These are phyloP conservation scores for Scenedesmus sp. DNA, from an alignment of 163 green algal genomes.

Conservation along the genomic window DNA sequence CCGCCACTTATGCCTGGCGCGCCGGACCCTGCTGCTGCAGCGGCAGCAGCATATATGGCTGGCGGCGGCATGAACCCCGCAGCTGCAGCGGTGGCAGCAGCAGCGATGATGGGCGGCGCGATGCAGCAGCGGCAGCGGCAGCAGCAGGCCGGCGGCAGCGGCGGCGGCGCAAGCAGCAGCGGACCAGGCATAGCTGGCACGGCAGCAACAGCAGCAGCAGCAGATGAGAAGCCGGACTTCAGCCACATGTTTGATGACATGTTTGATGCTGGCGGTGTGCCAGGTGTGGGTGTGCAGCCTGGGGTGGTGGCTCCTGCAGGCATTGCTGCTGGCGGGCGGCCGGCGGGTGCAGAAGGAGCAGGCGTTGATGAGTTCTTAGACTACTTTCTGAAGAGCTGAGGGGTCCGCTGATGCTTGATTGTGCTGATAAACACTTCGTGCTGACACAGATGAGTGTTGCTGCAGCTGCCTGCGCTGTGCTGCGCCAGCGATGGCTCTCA, in stretches of 20 bases:
- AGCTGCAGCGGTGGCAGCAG: constrained; percentile 19
- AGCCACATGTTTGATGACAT: constrained; percentile 49
- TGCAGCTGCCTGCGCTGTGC: not conserved
- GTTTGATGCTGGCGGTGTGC: constrained; percentile 9
- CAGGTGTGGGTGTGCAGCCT: not conserved
- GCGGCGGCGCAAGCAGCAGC: not conserved
- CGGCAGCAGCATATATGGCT: constrained; percentile 36
- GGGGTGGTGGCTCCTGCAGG: not conserved
- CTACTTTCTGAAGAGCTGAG: constrained; percentile 43
- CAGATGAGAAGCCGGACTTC: constrained; percentile 36
- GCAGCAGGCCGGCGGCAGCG: not conserved
- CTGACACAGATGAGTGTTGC: not conserved
- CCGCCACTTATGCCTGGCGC: not conserved
- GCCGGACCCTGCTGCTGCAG: not conserved
- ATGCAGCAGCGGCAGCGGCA: constrained; percentile 17
- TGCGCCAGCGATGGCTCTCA: too few relatives aligned
- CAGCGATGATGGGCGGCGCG: not conserved
- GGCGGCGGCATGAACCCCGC: not conserved
- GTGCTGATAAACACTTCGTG: not conserved
- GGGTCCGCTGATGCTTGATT: not conserved
- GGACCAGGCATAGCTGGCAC: not conserved
- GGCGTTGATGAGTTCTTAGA: constrained; percentile 51
- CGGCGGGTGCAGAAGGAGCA: not conserved
- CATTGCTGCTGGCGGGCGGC: not conserved
- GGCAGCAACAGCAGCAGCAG: constrained; percentile 25